phyloP scores from a whole-genome alignment of 371 early-diverging fungal genomes.

The Rhizopus sp. region DNA sequence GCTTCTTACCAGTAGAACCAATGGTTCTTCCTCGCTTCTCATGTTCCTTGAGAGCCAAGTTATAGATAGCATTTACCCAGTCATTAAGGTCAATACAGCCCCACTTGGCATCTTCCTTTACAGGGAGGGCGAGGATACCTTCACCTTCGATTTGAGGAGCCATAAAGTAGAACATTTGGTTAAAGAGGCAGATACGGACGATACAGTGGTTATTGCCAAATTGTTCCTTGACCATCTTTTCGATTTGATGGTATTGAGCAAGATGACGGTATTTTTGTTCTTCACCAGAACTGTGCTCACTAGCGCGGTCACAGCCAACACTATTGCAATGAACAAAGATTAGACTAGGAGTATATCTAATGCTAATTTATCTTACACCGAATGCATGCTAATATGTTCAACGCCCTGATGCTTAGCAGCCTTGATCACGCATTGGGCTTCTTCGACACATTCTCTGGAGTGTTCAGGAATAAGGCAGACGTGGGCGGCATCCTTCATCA shows the following conservation, averaged over 20 bases:
- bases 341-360: neutral
- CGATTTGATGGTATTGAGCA: constrained; percentile 26
- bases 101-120: constrained; percentile 34
- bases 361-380: constrained; percentile 28
- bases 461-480: constrained; percentile 38
- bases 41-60: constrained; percentile 21
- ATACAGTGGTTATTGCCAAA: constrained; percentile 28
- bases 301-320: constrained; percentile 30
- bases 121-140: constrained; percentile 26
- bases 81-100: constrained; percentile 35
- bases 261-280: constrained; percentile 18
- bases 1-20: constrained; percentile 17
- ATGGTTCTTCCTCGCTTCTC: neutral
- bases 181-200: constrained; percentile 26
- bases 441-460: constrained; percentile 24
- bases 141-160: constrained; percentile 34
- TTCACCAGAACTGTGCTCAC: constrained; percentile 12
- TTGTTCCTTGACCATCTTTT: constrained; percentile 31
- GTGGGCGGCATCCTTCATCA: constrained; percentile 18
- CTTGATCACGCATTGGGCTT: constrained; percentile 38
- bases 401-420: constrained; percentile 26
- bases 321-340: constrained; percentile 18
- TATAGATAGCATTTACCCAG: constrained; percentile 30
- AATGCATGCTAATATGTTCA: constrained; percentile 33
- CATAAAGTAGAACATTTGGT: constrained; percentile 40